Base-by-base conservation (phyloP, 2,329 filamentous ascomycete species). In the Tolypocladium ovalisporum region DNA sequence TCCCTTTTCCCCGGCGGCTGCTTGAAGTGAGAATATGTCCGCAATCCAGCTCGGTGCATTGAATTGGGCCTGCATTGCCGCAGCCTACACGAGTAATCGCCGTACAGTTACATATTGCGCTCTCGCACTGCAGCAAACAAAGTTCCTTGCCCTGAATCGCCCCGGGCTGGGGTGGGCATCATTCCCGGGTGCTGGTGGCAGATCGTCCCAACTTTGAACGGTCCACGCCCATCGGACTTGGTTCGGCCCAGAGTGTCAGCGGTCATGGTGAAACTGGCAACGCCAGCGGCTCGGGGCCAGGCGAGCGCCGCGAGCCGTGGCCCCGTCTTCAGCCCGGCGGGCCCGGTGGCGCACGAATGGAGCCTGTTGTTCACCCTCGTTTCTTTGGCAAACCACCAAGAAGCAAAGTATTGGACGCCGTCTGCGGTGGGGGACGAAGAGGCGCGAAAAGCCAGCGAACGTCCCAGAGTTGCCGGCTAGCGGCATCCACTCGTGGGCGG, bases 321-420 rank as follows among this genome's bases (percentile, higher is more conserved):
- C 58, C 58, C 57, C 59, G 52, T 54, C 54, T 54, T 58, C 59
- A 59, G 59, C 56, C 57, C 49, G 55, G 57, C 54, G 39, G 37
- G 39, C 39, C 56, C 32, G 40, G 32, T 53, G 35, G 42, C 35
- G 54, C 52, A 35, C 52, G 22, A 29, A 27, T 39, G 52, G 52
- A 22, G 27, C 27, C 22, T 8, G 22, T 27, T n/a, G 3, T 53
- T 53, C 51, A 22, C 32, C 10, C 32, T 53, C 51, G 24, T 29
- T 32, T 4, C n/a, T 19, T 29, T 54, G 35, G 37, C 37, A 51
- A n/a, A 32, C 54, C 47, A 40, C 44, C 54, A 37, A 40, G 54
- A 52, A 56, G 42, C 44, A 32, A 22, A 29, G 13, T n/a, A 13
- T 34, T 27, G 47, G 29, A 34, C 29, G 47, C 44, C 47, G 29